These are phyloP conservation scores for Thermomucor indicae-seudaticae DNA, from an alignment of 371 early-diverging fungal genomes.

Conservation along the genomic window DNA sequence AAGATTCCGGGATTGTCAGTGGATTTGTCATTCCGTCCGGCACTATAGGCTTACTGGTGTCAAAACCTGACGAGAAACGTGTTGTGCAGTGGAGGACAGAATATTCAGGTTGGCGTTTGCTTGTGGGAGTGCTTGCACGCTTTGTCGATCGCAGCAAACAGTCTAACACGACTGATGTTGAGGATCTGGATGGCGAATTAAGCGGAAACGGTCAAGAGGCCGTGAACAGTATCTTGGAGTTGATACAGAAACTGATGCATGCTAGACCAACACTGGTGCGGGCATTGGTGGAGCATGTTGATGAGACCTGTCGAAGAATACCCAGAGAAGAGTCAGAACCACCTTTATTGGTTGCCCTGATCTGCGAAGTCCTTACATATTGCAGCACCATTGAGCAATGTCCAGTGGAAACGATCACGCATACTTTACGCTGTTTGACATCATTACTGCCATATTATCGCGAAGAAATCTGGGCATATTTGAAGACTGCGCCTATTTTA, in stretches of 20 bases:
- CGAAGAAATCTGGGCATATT: conserved; percentile 27
- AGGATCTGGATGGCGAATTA: conserved; percentile 13
- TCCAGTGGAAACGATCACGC: conserved; percentile 22
- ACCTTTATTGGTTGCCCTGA: conserved; percentile 21
- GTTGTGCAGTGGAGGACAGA: conserved; percentile 18
- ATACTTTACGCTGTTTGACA: conserved; percentile 26
- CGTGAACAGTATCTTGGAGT: conserved; percentile 21
- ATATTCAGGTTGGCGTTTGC: conserved; percentile 37
- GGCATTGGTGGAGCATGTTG: conserved; percentile 25
- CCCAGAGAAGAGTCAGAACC: background rate
- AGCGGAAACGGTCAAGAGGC: conserved; percentile 16
- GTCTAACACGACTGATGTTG: conserved; percentile 7
- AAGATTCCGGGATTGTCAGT: conserved; percentile 1
- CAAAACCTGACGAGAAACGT: conserved; percentile 5
- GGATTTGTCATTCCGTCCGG: conserved; percentile 18
- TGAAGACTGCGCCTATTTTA: conserved; percentile 25
- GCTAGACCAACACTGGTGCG: conserved; percentile 15
- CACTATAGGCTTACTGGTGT: conserved; percentile 15
- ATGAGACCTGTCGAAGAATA: conserved; percentile 1
- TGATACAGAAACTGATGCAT: conserved; percentile 21
- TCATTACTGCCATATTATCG: conserved; percentile 27
- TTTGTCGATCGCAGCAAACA: conserved; percentile 6
- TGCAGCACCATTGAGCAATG: conserved; percentile 9
- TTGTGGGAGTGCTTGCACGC: conserved; percentile 17
- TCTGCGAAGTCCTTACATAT: conserved; percentile 19